Conservation (phyloP, 106 monocot genomes). For the Platanthera zijinensis region DNA sequence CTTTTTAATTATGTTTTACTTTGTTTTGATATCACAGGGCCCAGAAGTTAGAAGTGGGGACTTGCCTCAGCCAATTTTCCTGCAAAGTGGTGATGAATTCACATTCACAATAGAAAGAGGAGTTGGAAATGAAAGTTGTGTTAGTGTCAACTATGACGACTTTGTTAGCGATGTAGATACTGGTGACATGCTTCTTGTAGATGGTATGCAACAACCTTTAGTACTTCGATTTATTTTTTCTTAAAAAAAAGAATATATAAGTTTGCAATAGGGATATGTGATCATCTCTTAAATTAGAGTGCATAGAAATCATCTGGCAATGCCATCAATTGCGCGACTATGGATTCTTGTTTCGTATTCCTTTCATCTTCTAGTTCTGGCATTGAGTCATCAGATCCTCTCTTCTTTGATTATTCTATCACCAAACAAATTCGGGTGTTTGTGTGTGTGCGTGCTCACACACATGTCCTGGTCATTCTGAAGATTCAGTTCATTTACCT, state of each 20-base stretch:
- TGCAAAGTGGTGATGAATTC: slow-evolving; percentile 67
- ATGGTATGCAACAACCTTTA: slow-evolving; percentile 45
- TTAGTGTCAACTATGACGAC: slow-evolving; percentile 98
- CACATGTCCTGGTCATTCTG: no score
- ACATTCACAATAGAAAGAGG: slow-evolving; percentile 95
- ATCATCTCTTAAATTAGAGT: background rate
- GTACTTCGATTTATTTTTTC: background rate
- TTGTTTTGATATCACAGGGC: slow-evolving; percentile 41
- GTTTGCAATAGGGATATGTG: background rate
- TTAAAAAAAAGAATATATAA: background rate
- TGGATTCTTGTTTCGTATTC: background rate
- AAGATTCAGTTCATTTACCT: no score
- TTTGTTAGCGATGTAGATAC: slow-evolving; percentile 95
- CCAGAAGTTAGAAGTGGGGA: slow-evolving; percentile 99
- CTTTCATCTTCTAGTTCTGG: background rate
- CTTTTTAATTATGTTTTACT: slow-evolving; percentile 1
- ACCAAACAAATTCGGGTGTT: no score
- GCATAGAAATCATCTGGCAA: background rate
- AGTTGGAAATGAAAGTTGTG: slow-evolving; percentile 80
- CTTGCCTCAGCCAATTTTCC: slow-evolving; percentile 74
- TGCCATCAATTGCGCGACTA: background rate
- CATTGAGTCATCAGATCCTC: no score
- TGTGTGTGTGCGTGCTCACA: no score
- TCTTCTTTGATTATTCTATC: no score
- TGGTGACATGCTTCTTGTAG: slow-evolving; percentile 94